A percentile compares a stretch with the other conserved stretches of the same genome.
phyloP scores from a whole-genome alignment of 306 rosid species.

The Fragaria iinumae region DNA sequence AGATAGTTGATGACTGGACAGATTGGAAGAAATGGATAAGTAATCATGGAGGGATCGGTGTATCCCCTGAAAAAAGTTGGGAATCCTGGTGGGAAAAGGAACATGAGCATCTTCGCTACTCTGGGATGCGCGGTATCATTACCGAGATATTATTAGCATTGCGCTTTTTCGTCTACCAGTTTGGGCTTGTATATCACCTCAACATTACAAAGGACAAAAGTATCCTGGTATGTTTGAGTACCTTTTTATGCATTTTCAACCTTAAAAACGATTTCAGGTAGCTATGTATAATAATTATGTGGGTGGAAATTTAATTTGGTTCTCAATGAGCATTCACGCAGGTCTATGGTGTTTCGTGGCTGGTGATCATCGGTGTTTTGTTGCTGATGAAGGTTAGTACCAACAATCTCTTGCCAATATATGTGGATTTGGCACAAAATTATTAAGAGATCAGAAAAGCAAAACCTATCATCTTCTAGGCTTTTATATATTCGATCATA shows the following conservation, averaged over 20 bases:
- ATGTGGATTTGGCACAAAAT: neutral
- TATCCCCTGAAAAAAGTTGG: constrained; percentile 79
- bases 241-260: neutral
- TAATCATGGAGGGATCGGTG: constrained; percentile 90
- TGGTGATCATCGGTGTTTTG: constrained; percentile 67
- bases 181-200: constrained; percentile 89
- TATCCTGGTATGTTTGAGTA: constrained; percentile 49
- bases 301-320: constrained; percentile 27
- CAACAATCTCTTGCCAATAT: neutral
- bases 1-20: constrained; percentile 90
- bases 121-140: constrained; percentile 66
- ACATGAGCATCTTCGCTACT: constrained; percentile 66
- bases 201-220: constrained; percentile 51
- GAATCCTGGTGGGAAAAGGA: constrained; percentile 99
- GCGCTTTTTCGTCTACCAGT: constrained; percentile 86
- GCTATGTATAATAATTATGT: constrained; percentile 7
- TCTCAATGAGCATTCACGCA: constrained; percentile 39
- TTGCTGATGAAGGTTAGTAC: constrained; percentile 70
- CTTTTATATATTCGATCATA: neutral
- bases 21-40: constrained; percentile 98
- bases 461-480: neutral
- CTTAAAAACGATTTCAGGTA: constrained; percentile 1
- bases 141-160: constrained; percentile 77
- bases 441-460: neutral
- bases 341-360: constrained; percentile 88